A percentile compares a stretch with the other conserved stretches of the same genome.
phyloP scores from a whole-genome alignment of 2,329 filamentous ascomycete species.

The Pseudocercospora musae region DNA sequence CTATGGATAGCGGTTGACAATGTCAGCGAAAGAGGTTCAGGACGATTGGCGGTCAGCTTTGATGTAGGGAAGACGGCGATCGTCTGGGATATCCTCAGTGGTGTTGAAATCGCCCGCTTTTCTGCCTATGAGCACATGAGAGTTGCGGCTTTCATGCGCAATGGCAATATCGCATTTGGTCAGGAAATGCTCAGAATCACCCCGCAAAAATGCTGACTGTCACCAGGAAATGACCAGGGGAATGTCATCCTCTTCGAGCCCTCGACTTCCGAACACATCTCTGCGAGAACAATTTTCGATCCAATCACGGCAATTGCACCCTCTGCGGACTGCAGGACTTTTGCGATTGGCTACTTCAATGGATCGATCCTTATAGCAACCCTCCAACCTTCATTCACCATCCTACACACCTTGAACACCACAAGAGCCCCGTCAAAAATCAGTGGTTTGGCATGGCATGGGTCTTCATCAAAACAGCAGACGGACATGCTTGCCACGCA shows the following conservation, averaged over 20 bases:
- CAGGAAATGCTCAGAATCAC: slow-evolving; percentile 35
- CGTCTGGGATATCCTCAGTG: slow-evolving; percentile 93
- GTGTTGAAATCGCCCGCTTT: slow-evolving; percentile 87
- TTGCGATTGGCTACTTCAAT: slow-evolving; percentile 95
- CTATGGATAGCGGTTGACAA: slow-evolving; percentile 85
- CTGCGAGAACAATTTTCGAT: slow-evolving; percentile 87
- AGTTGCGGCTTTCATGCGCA: slow-evolving; percentile 90
- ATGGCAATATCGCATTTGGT: slow-evolving; percentile 97
- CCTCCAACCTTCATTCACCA: slow-evolving; percentile 87
- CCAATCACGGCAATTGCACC: slow-evolving; percentile 92
- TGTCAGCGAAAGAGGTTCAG: slow-evolving; percentile 79
- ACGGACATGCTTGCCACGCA: slow-evolving; percentile 97
- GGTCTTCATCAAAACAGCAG: slow-evolving; percentile 91
- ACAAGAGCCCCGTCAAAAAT: slow-evolving; percentile 82
- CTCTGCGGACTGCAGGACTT: slow-evolving; percentile 83
- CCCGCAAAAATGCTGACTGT: not conserved
- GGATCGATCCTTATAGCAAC: slow-evolving; percentile 88
- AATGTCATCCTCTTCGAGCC: slow-evolving; percentile 95
- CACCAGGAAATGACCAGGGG: slow-evolving; percentile 80
- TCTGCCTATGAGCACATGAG: slow-evolving; percentile 83
- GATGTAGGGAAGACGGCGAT: slow-evolving; percentile 88
- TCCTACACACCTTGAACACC: slow-evolving; percentile 86
- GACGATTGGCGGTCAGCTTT: slow-evolving; percentile 86
- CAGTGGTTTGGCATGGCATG: slow-evolving; percentile 87
- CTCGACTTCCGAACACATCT: slow-evolving; percentile 86